Percentiles rank a stretch among this genome's conserved stretches.
Conservation (phyloP, 2,329 filamentous ascomycete genomes). For the Clathrospora elynae region DNA sequence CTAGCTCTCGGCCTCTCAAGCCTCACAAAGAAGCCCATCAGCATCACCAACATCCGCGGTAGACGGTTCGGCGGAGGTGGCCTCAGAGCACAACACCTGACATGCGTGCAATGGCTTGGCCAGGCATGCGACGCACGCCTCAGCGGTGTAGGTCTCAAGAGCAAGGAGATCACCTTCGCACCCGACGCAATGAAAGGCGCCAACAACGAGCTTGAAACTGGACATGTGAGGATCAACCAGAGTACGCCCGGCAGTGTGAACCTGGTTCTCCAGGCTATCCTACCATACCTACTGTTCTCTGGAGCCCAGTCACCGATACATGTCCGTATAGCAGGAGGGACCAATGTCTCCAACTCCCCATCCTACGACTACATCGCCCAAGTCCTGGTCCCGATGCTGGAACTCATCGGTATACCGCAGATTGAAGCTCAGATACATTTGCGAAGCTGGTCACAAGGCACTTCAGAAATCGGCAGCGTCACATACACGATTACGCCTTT, state of each 20-base stretch:
- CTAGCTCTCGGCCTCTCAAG: conserved; percentile 61
- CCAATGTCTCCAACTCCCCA: conserved; percentile 61
- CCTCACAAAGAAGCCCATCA: conserved; percentile 57
- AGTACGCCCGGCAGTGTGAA: conserved; percentile 58
- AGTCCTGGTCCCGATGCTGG: conserved; percentile 61
- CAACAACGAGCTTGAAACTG: conserved; percentile 1
- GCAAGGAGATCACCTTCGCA: conserved; percentile 50
- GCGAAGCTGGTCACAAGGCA: conserved; percentile 61
- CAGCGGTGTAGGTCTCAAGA: conserved; percentile 50
- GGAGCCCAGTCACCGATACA: conserved; percentile 22
- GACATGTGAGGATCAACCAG: conserved; percentile 45
- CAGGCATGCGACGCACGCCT: conserved; percentile 54
- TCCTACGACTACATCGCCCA: conserved; percentile 62
- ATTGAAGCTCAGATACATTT: conserved; percentile 52
- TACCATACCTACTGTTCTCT: conserved; percentile 61
- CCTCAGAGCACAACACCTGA: conserved; percentile 63
- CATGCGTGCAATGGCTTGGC: conserved; percentile 59
- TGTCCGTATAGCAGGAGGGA: conserved; percentile 61
- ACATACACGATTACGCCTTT: conserved; percentile 57
- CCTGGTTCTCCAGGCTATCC: conserved; percentile 63
- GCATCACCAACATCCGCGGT: conserved; percentile 60
- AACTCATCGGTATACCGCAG: conserved; percentile 56
- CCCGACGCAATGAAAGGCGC: conserved; percentile 2
- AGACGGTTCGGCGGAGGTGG: conserved; percentile 59
- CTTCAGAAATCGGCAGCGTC: conserved; percentile 54